phyloP scores from a whole-genome alignment of 306 rosid genomes.

The Fragaria ananassa region DNA sequence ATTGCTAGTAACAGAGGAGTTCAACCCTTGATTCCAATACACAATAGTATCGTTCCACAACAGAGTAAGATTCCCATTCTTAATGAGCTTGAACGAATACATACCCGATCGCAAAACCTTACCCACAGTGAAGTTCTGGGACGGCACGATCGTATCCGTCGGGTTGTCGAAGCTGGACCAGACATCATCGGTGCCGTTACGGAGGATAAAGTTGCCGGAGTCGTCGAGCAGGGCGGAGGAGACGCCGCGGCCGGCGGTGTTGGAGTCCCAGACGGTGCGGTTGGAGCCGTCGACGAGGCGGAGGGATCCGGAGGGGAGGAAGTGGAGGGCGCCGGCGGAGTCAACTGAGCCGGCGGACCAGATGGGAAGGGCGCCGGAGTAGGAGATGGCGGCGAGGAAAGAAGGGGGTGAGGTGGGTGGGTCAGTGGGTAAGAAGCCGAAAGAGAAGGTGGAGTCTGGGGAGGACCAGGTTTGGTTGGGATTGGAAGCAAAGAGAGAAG shows the following conservation, averaged over 20 bases:
- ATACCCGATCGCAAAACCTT: conserved; percentile 46
- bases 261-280: conserved; percentile 51
- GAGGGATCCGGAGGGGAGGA: conserved; percentile 50
- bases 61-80: conserved; percentile 48
- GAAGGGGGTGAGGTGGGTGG: conserved; percentile 51
- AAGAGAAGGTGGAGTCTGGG: conserved; percentile 31
- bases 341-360: conserved; percentile 71
- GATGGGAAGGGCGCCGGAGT: conserved; percentile 47
- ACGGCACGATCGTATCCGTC: conserved; percentile 54
- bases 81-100: conserved; percentile 41
- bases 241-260: conserved; percentile 47
- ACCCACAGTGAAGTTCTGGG: conserved; percentile 46
- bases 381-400: conserved; percentile 48
- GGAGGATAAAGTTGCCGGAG: conserved; percentile 49
- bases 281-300: conserved; percentile 59
- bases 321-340: conserved; percentile 44
- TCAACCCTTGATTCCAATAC: conserved; percentile 58
- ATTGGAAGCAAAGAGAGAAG: conserved; percentile 51
- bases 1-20: conserved; percentile 36
- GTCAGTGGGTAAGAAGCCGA: conserved; percentile 38
- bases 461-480: conserved; percentile 48
- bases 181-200: conserved; percentile 26
- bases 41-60: conserved; percentile 43
- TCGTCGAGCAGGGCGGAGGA: conserved; percentile 46
- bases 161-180: conserved; percentile 74